Evolutionary conservation across 768 basidiomycete species (phyloP).

Genomic region (Imleria badia): DNA sequence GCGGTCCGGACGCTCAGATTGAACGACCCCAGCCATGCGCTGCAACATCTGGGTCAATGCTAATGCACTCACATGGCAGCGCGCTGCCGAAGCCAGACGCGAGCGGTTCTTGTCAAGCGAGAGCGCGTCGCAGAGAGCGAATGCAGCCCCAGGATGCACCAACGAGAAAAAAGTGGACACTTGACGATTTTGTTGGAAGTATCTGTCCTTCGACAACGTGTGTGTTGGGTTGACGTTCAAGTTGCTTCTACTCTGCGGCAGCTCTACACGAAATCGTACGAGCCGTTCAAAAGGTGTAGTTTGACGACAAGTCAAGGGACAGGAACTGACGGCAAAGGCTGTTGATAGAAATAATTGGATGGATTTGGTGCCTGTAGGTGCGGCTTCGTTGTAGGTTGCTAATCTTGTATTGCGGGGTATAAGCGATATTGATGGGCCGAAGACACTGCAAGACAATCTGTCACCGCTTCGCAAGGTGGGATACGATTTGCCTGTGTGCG

Average conservation of each 20-base stretch:
- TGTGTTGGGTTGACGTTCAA: conserved; percentile 1
- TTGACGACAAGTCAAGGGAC: conserved; percentile 60
- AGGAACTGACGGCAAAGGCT: conserved; percentile 66
- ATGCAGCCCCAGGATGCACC: conserved; percentile 64
- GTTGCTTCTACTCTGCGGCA: conserved; percentile 28
- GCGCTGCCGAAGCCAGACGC: conserved; percentile 69
- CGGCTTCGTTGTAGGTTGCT: neutral
- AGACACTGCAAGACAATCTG: conserved; percentile 64
- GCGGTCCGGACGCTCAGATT: conserved; percentile 61
- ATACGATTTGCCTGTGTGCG: neutral
- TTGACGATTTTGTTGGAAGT: conserved; percentile 81
- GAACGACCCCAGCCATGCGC: conserved; percentile 76
- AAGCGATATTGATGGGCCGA: conserved; percentile 46
- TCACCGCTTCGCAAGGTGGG: conserved; percentile 69
- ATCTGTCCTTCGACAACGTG: neutral
- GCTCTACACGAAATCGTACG: conserved; percentile 95
- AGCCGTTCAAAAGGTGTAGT: conserved; percentile 81
- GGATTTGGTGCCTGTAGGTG: conserved; percentile 52
- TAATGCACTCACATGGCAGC: conserved; percentile 95
- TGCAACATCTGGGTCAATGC: conserved; percentile 85
- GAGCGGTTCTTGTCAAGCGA: conserved; percentile 64
- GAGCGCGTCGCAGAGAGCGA: conserved; percentile 34
- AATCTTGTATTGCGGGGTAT: conserved; percentile 27
- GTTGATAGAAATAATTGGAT: conserved; percentile 78
- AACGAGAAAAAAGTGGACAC: conserved; percentile 97